Conservation (phyloP, 768 basidiomycete species). For the Pleurotus giganteus region DNA sequence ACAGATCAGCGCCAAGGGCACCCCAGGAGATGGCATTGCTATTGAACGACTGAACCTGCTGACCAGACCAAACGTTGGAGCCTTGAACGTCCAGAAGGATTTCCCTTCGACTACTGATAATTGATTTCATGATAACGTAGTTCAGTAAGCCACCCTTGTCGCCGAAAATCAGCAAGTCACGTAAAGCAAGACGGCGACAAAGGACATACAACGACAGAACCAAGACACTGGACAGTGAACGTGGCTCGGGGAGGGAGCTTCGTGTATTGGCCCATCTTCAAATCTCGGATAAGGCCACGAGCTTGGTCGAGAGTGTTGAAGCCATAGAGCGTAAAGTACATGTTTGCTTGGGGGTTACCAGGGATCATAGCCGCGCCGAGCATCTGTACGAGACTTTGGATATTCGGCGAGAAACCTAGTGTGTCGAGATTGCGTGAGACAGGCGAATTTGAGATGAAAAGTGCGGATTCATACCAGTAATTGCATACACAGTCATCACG, state of each 20-base stretch:
- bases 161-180: not conserved
- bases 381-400: slow-evolving; percentile 35
- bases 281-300: slow-evolving; percentile 51
- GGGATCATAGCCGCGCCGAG: slow-evolving; percentile 46
- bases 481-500: slow-evolving; percentile 51
- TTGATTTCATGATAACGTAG: slow-evolving; percentile 56
- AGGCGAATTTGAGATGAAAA: slow-evolving; percentile 11
- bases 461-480: slow-evolving; percentile 43
- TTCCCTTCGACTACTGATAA: slow-evolving; percentile 45
- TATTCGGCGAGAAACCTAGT: slow-evolving; percentile 33
- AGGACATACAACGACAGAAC: slow-evolving; percentile 49
- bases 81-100: slow-evolving; percentile 51
- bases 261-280: slow-evolving; percentile 53
- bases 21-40: slow-evolving; percentile 59
- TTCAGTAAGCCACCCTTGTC: slow-evolving; percentile 34
- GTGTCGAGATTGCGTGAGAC: not conserved
- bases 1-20: slow-evolving; percentile 47
- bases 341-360: slow-evolving; percentile 50
- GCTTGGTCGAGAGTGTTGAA: slow-evolving; percentile 48
- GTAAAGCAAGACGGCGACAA: not conserved
- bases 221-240: slow-evolving; percentile 56
- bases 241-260: slow-evolving; percentile 66
- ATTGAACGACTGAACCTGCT: slow-evolving; percentile 40
- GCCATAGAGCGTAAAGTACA: slow-evolving; percentile 45
- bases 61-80: slow-evolving; percentile 50